phyloP scores from a whole-genome alignment of 495 filamentous ascomycete species.

The Sordaria brevicollis region DNA sequence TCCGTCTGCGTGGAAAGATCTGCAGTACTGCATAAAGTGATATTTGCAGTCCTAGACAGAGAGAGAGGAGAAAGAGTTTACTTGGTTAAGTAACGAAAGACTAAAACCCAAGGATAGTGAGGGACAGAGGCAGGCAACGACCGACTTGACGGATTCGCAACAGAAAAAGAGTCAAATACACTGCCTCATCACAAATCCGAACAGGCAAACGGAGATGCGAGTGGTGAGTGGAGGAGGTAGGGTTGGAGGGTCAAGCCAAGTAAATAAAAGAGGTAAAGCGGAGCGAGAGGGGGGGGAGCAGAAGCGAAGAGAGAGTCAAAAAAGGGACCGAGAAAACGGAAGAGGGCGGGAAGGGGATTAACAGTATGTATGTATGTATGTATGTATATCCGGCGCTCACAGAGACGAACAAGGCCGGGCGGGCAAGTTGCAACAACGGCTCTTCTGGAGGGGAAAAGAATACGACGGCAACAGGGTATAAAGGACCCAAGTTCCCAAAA shows the following conservation, averaged over 20 bases:
- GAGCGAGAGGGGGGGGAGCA: not conserved
- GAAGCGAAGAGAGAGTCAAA: not conserved
- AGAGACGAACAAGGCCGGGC: not conserved
- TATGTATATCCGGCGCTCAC: not conserved
- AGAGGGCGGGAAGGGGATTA: not conserved
- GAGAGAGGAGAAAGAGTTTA: not conserved
- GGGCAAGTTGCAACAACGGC: not conserved
- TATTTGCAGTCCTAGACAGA: not conserved
- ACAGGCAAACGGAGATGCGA: conserved; percentile 1
- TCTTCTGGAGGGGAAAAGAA: not conserved
- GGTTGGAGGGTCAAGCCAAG: conserved; percentile 1
- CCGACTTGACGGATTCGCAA: conserved; percentile 4
- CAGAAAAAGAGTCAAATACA: not conserved
- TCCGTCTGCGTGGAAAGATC: not conserved
- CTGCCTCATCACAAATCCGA: not conserved
- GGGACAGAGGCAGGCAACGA: conserved; percentile 5
- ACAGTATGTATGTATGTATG: no score
- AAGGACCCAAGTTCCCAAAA: not conserved
- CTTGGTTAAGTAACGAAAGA: not conserved
- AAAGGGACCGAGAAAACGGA: not conserved
- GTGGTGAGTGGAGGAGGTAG: not conserved
- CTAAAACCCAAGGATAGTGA: not conserved
- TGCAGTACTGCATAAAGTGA: not conserved
- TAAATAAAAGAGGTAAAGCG: not conserved
- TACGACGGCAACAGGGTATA: not conserved